phyloP scores from a whole-genome alignment of 495 filamentous ascomycete species.

The Thermothielavioides terrestris region DNA sequence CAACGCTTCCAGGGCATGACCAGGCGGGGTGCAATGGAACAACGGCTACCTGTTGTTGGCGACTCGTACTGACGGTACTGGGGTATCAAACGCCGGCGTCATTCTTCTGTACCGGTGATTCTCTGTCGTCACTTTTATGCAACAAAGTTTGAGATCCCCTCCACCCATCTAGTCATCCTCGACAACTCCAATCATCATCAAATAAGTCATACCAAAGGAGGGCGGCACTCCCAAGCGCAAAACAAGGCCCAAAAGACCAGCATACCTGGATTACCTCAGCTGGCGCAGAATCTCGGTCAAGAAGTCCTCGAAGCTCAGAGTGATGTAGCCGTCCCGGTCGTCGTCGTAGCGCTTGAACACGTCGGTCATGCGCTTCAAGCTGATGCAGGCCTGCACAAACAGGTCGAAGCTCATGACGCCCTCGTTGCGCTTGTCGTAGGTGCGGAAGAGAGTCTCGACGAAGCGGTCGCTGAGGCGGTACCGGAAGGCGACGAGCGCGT shows the following conservation, averaged over 20 bases:
- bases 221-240: neutral
- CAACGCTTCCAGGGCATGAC: too few relatives aligned
- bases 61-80: too few relatives aligned
- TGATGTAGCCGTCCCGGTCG: slow-evolving; percentile 88
- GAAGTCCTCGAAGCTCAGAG: slow-evolving; percentile 73
- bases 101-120: too few relatives aligned
- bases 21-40: too few relatives aligned
- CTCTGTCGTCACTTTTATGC: too few relatives aligned
- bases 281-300: slow-evolving; percentile 53
- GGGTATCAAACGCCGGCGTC: too few relatives aligned
- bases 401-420: slow-evolving; percentile 87
- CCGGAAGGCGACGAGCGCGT: slow-evolving; percentile 88
- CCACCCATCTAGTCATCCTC: too few relatives aligned
- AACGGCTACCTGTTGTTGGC: too few relatives aligned
- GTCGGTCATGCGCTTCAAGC: slow-evolving; percentile 95
- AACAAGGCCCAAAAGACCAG: neutral
- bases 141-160: too few relatives aligned
- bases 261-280: slow-evolving; percentile 26
- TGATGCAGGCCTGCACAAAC: slow-evolving; percentile 96
- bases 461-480: slow-evolving; percentile 82
- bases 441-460: slow-evolving; percentile 66
- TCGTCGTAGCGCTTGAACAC: slow-evolving; percentile 99
- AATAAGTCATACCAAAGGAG: neutral
- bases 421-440: slow-evolving; percentile 51
- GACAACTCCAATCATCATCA: too few relatives aligned